Evolutionary conservation across 2,329 filamentous ascomycete genomes (phyloP).

Genomic region (Colletotrichum sidae): DNA sequence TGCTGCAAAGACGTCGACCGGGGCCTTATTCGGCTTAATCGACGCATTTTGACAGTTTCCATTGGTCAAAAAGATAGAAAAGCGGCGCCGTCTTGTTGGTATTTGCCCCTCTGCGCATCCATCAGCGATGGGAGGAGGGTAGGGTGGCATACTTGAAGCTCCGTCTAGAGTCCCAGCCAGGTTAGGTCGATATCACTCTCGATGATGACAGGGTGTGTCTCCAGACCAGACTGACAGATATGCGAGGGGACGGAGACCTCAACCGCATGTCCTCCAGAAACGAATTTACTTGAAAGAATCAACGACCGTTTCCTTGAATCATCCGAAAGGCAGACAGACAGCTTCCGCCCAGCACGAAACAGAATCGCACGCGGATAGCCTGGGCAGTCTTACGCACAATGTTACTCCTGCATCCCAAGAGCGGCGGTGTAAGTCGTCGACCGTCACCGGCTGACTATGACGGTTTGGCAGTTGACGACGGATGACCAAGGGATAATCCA

Average conservation of each 20-base stretch:
- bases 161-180: too few species aligned
- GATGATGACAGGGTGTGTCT: conserved; percentile 9
- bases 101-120: conserved; percentile 29
- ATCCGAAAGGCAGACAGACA: neutral
- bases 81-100: conserved; percentile 33
- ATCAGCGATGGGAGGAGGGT: conserved; percentile 15
- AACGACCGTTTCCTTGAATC: neutral
- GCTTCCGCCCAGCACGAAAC: neutral
- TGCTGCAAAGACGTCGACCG: conserved; percentile 24
- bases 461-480: conserved; percentile 16
- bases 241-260: conserved; percentile 4
- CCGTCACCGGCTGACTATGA: conserved; percentile 34
- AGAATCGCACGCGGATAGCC: neutral
- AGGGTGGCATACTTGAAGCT: too few species aligned
- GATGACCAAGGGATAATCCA: neutral
- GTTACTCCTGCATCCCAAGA: conserved; percentile 24
- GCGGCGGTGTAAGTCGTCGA: conserved; percentile 33
- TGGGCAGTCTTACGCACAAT: conserved; percentile 6
- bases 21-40: conserved; percentile 36
- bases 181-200: neutral
- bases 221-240: neutral
- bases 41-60: conserved; percentile 40
- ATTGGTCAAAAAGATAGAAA: conserved; percentile 50
- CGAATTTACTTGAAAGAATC: neutral
- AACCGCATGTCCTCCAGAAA: conserved; percentile 4